Evolutionary conservation across 139 green algal genomes (phyloP), one percentile per base, ranked within the genome.

Genomic region (Edaphochlamys debaryana): DNA sequence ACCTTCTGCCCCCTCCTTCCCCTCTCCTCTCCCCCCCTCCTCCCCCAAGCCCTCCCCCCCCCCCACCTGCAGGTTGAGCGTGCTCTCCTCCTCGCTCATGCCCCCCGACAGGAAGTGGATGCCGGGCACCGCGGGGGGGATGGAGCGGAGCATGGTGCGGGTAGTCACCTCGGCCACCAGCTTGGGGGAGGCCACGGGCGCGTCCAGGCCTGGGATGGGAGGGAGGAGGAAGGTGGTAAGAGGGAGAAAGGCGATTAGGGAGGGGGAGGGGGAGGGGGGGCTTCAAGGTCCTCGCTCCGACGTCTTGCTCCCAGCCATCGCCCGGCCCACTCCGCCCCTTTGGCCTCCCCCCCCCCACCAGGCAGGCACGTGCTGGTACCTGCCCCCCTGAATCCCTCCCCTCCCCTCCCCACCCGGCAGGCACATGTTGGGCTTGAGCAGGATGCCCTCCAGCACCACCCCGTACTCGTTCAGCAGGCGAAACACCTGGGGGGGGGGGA

Each of bases 351-450:
- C n/a, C n/a, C n/a, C n/a, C n/a, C n/a, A n/a, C n/a, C n/a, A n/a
- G n/a, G n/a, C n/a, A n/a, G n/a, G n/a, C n/a, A n/a, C n/a, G n/a
- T n/a, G n/a, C n/a, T n/a, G n/a, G n/a, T n/a, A n/a, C n/a, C n/a
- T n/a, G n/a, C n/a, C n/a, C n/a, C 48, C 48, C 48, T 54, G 48
- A 9, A 54, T 23, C 48, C 48, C 48, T 54, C 48, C 48, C 48
- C 48, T 15, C 48, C 11, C 48, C 48, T 54, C 48, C 15, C 11
- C 11, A 79, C 79, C 79, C 13, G 67, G 60, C 41, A 79, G 58
- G 58, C 80, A 79, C 95, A 98, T 98, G 93, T 97, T 98, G 82
- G 95, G 96, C 93, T 99, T 99, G 68, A 98, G 92, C 80, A 99
- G 90, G 86, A 97, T 98, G 64, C 93, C 94, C 80, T 98, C 95